phyloP scores from a whole-genome alignment of 768 basidiomycete species.

The Rhizopogon vinicolor region DNA sequence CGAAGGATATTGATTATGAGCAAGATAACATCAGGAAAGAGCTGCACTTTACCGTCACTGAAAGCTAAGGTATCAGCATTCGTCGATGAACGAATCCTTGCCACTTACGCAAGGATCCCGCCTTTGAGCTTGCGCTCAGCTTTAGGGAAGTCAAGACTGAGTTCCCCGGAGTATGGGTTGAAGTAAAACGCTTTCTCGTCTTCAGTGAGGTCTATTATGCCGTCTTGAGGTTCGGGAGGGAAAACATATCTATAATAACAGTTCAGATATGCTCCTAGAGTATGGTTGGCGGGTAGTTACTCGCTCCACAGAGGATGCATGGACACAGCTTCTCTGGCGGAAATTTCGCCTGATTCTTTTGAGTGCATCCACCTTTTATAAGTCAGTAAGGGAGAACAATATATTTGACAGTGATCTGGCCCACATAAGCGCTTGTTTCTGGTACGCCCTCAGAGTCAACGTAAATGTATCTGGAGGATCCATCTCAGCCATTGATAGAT shows the following conservation, averaged over 20 bases:
- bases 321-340: slow-evolving; percentile 63
- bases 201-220: slow-evolving; percentile 72
- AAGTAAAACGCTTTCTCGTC: slow-evolving; percentile 83
- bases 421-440: slow-evolving; percentile 86
- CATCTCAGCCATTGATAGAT: slow-evolving; percentile 72
- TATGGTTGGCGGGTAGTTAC: slow-evolving; percentile 38
- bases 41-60: slow-evolving; percentile 30
- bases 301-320: slow-evolving; percentile 96
- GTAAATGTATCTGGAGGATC: slow-evolving; percentile 76
- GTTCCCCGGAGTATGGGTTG: slow-evolving; percentile 88
- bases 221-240: slow-evolving; percentile 52
- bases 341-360: slow-evolving; percentile 69
- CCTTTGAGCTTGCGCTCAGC: slow-evolving; percentile 74
- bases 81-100: neutral
- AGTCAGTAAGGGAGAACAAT: neutral
- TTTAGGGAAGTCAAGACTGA: slow-evolving; percentile 81
- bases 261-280: neutral
- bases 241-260: slow-evolving; percentile 60
- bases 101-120: slow-evolving; percentile 83
- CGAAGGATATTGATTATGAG: slow-evolving; percentile 5
- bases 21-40: neutral
- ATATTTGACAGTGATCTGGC: slow-evolving; percentile 14
- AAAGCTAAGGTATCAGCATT: slow-evolving; percentile 6
- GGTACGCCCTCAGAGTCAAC: slow-evolving; percentile 77
- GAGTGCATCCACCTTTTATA: slow-evolving; percentile 85